Evolutionary conservation across 1,139 yeast species (phyloP).

Genomic region (Saccharomyces hybrid): DNA sequence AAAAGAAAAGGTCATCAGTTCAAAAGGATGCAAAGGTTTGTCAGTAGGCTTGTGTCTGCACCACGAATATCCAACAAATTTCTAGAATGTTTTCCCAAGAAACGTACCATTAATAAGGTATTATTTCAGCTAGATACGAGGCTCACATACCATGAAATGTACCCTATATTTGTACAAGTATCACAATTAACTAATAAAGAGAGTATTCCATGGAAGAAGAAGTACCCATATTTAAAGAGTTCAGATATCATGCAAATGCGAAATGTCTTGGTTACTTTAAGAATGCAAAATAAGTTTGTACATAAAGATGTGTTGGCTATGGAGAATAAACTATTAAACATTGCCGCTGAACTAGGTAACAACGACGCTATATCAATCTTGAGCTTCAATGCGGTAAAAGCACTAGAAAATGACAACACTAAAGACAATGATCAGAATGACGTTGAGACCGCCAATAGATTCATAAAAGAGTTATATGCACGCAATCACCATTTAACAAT

Average conservation of each 20-base stretch:
- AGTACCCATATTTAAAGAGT: constrained; percentile 34
- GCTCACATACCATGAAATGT: constrained; percentile 44
- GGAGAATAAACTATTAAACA: constrained; percentile 66
- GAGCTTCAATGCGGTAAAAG: constrained; percentile 40
- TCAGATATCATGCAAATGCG: constrained; percentile 64
- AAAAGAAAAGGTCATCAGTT: neutral
- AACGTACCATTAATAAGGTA: constrained; percentile 48
- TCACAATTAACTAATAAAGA: neutral
- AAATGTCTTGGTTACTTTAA: constrained; percentile 52
- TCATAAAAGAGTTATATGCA: constrained; percentile 56
- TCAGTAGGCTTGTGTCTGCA: neutral
- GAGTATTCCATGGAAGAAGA: constrained; percentile 24
- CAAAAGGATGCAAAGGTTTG: neutral
- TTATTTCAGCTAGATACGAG: constrained; percentile 61
- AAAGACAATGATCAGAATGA: constrained; percentile 40
- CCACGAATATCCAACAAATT: constrained; percentile 22
- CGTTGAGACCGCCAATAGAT: constrained; percentile 49
- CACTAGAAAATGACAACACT: constrained; percentile 17
- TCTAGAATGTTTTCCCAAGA: constrained; percentile 48
- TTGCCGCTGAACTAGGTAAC: constrained; percentile 78
- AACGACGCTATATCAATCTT: constrained; percentile 71
- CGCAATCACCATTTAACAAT: constrained; percentile 58
- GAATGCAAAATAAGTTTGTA: constrained; percentile 53
- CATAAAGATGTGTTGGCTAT: constrained; percentile 49
- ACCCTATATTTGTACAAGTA: constrained; percentile 38